phyloP scores from a whole-genome alignment of 2,329 filamentous ascomycete genomes.

The Xylariaceae sp. region DNA sequence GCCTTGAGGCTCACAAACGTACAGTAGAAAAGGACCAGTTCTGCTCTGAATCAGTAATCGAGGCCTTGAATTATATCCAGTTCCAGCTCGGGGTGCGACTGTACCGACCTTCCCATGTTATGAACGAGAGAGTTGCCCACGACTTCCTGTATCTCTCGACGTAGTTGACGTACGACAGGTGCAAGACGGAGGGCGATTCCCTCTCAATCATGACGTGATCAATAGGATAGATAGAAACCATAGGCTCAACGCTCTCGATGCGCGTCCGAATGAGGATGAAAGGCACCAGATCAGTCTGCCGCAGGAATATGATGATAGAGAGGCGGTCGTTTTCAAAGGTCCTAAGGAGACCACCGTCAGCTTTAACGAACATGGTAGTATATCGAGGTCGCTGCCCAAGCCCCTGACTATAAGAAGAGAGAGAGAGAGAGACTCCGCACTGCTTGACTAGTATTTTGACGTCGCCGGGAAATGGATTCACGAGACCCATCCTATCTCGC shows the following conservation, averaged over 20 bases:
- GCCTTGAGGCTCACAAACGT: constrained; percentile 53
- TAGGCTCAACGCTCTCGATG: constrained; percentile 34
- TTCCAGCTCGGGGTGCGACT: background rate
- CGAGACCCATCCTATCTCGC: constrained; percentile 35
- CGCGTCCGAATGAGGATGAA: constrained; percentile 43
- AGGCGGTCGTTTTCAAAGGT: constrained; percentile 51
- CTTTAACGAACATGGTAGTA: background rate
- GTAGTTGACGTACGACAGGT: constrained; percentile 48
- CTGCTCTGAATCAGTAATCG: constrained; percentile 32
- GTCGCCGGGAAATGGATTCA: constrained; percentile 40
- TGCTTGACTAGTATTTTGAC: constrained; percentile 51
- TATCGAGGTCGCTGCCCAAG: background rate
- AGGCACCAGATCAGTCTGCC: constrained; percentile 38
- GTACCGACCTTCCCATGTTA: constrained; percentile 54
- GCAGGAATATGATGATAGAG: constrained; percentile 48
- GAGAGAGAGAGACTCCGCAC: constrained; percentile 32
- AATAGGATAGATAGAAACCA: constrained; percentile 46
- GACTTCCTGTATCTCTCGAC: constrained; percentile 39
- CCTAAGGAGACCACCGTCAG: constrained; percentile 30
- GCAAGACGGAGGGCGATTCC: constrained; percentile 40
- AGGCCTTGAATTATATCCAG: too few species aligned
- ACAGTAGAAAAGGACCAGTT: constrained; percentile 55
- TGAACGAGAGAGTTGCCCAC: constrained; percentile 52
- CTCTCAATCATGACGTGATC: constrained; percentile 51
- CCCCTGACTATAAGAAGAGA: background rate